Evolutionary conservation across 805 yeast genomes (phyloP), one percentile per base, ranked within the genome.

Genomic region (Candida yuanshanica): DNA sequence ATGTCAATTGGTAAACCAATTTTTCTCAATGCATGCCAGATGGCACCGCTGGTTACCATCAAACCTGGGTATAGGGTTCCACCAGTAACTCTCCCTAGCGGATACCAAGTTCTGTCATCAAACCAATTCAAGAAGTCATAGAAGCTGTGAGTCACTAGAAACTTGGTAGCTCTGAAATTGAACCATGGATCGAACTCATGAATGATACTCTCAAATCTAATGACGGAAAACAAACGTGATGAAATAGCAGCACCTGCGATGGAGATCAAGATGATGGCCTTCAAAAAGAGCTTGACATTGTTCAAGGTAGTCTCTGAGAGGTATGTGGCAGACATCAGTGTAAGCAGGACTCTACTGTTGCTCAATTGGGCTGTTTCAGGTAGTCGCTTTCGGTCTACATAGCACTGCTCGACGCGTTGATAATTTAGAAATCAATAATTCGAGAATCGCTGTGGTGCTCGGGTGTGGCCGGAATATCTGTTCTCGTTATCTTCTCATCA

Each of bases 101-200:
- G 99, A 63, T 93, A 93, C 99, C 99, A 93, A 16, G 99, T 91
- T 60, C 96, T 79, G 62, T 91, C 97, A 62, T 93, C 99, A 57
- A 93, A 93, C 99, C 99, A 93, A 63, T 93, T 93, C 57, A 95
- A 73, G 58, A 93, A 95, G 51, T 89, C 90, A 69, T 89, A 83
- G 63, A 79, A 91, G 7, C 93, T 82, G 57, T 88, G 79, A 34
- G 77, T 69, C 23, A 88, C 95, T 50, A 93, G 74, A 63, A 87
- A 88, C 63, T 85, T 84, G n/a, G 99, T 86, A 34, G 99, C 99
- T 50, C 99, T 72, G 70, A 77, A 93, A 65, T 93, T 93, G 75
- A 87, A 87, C 95, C 96, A 88, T 21, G 95, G 95, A 64, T 86
- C 95, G 64, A 93, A 93, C 64, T 93, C 99, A 67, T 93, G 99